Evolutionary conservation across 2,329 filamentous ascomycete species (phyloP).

Genomic region (Aspergillus neoniger): DNA sequence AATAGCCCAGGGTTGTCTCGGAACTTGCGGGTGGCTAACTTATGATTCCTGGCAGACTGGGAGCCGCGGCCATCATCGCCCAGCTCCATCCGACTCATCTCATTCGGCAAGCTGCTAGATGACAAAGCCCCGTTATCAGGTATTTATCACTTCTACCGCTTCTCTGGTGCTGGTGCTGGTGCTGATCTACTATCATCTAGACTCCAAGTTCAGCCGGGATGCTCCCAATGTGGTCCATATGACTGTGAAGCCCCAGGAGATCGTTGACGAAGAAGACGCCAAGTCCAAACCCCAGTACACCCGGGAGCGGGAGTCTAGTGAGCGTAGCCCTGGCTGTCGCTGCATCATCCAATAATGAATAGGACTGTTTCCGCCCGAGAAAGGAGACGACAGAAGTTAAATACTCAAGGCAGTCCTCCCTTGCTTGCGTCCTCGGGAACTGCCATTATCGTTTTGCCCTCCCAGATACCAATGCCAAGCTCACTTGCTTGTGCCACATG

Average conservation of each 20-base stretch:
- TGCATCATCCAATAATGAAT: conserved; percentile 60
- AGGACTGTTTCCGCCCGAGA: background rate
- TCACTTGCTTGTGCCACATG: background rate
- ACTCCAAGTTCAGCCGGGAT: conserved; percentile 75
- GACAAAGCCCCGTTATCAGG: conserved; percentile 84
- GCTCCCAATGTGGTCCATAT: conserved; percentile 88
- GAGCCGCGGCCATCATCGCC: conserved; percentile 82
- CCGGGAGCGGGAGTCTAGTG: conserved; percentile 56
- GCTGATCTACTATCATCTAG: conserved; percentile 48
- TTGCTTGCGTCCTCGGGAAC: background rate
- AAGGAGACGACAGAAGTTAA: background rate
- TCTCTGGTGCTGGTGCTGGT: conserved; percentile 3
- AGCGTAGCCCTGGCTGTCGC: conserved; percentile 62
- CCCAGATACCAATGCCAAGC: background rate
- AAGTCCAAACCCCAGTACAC: conserved; percentile 60
- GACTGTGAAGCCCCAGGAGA: conserved; percentile 84
- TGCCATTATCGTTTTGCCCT: background rate
- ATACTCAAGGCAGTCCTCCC: background rate
- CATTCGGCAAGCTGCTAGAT: conserved; percentile 86
- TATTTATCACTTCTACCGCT: conserved; percentile 44
- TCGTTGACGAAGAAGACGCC: conserved; percentile 76
- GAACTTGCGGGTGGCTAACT: conserved; percentile 10
- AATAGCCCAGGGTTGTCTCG: background rate
- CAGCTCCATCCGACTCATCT: conserved; percentile 85
- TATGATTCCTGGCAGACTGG: conserved; percentile 63